These are phyloP conservation scores for Arthrinium phaeospermum DNA, from an alignment of 2,329 filamentous ascomycete species.

Conservation along the genomic window DNA sequence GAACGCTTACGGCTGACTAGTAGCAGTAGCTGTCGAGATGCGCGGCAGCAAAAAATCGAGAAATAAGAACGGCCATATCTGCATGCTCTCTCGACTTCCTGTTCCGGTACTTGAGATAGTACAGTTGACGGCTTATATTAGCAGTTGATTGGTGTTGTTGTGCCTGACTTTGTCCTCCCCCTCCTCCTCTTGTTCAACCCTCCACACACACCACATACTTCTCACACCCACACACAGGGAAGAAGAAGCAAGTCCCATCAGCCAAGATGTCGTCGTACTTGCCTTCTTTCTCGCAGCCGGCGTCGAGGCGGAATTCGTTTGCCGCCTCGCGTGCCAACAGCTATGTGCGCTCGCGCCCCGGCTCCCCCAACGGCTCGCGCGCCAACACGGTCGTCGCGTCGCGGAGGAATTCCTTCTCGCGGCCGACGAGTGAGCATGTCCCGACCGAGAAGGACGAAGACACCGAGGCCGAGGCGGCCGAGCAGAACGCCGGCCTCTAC, in stretches of 20 bases:
- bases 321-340: conserved; percentile 19
- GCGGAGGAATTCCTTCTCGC: conserved; percentile 8
- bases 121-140: conserved; percentile 10
- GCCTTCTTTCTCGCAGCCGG: conserved; percentile 17
- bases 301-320: conserved; percentile 11
- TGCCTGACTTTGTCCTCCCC: not conserved
- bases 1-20: not conserved
- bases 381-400: conserved; percentile 11
- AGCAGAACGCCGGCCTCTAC: conserved; percentile 10
- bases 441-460: conserved; percentile 11
- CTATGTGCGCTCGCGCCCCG: conserved; percentile 13
- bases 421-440: not conserved
- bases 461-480: not conserved
- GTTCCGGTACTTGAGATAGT: conserved; percentile 13
- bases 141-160: conserved; percentile 7
- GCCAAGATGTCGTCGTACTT: conserved; percentile 15
- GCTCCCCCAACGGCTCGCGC: conserved; percentile 11
- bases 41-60: not conserved
- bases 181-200: not conserved
- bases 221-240: not conserved
- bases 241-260: not conserved
- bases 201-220: not conserved
- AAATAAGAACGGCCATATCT: conserved; percentile 15
- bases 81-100: not conserved
- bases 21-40: not conserved